phyloP scores from a whole-genome alignment of 2,329 filamentous ascomycete species.

The Pyrenochaeta sp. region DNA sequence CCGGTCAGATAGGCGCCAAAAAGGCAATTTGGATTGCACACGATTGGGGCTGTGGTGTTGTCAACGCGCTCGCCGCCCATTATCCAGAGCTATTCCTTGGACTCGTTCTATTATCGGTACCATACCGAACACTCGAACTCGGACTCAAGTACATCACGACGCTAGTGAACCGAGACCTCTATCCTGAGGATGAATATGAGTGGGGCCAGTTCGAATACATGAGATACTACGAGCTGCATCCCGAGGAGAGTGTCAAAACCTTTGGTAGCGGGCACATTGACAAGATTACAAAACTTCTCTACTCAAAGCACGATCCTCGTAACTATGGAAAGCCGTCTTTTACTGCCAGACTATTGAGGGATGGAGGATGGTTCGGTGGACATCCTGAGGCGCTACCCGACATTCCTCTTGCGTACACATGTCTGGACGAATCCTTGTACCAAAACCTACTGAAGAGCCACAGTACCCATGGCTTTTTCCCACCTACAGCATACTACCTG shows the following conservation, averaged over 20 bases:
- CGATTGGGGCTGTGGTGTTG: too few relatives aligned
- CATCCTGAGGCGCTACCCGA: slow-evolving; percentile 34
- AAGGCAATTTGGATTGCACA: too few relatives aligned
- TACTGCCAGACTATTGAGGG: slow-evolving; percentile 19
- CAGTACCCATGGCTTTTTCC: slow-evolving; percentile 50
- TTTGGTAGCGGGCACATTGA: slow-evolving; percentile 32
- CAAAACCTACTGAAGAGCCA: too few relatives aligned
- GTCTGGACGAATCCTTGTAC: too few relatives aligned
- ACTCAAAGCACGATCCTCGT: too few relatives aligned
- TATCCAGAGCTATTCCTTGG: too few relatives aligned
- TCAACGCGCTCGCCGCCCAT: too few relatives aligned
- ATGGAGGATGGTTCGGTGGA: slow-evolving; percentile 46
- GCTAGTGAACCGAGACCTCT: slow-evolving; percentile 54
- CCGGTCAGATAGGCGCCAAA: too few relatives aligned
- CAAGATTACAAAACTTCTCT: too few relatives aligned
- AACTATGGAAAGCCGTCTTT: neutral
- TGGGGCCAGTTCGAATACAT: slow-evolving; percentile 49
- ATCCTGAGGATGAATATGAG: slow-evolving; percentile 55
- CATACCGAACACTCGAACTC: too few relatives aligned
- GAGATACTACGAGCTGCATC: slow-evolving; percentile 38
- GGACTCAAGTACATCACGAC: slow-evolving; percentile 44
- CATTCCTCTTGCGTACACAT: slow-evolving; percentile 37
- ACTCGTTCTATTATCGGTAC: too few relatives aligned
- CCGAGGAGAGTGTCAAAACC: slow-evolving; percentile 18
- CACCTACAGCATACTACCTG: slow-evolving; percentile 53